A percentile compares a stretch with the other conserved stretches of the same genome.
These are phyloP conservation scores for Cunninghamia lanceolata DNA, from an alignment of 75 land plant species.

Conservation along the genomic window DNA sequence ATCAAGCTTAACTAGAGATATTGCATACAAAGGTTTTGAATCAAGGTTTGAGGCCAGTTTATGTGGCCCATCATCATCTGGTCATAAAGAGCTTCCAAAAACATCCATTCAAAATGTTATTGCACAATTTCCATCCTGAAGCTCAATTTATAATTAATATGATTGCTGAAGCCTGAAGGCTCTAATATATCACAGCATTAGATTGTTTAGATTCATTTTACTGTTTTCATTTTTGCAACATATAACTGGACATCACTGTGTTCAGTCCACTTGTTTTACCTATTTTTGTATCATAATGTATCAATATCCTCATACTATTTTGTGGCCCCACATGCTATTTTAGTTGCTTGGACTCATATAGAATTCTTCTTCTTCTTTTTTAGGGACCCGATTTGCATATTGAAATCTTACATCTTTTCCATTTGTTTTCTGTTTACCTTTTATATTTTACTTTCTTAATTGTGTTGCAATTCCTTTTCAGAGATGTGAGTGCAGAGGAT, in stretches of 20 bases:
- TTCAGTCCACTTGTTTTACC: neutral
- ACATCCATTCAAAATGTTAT: too few species aligned
- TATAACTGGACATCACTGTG: neutral
- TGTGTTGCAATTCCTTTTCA: neutral
- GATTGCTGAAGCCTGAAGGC: neutral
- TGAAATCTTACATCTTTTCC: neutral
- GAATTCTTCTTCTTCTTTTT: neutral
- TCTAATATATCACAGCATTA: neutral
- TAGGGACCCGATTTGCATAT: neutral
- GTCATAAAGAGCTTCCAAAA: neutral
- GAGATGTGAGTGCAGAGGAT: constrained; percentile 14
- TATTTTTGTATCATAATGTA: too few species aligned
- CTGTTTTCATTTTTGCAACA: neutral
- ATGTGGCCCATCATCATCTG: neutral
- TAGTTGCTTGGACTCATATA: neutral
- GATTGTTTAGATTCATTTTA: neutral
- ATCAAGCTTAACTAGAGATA: neutral
- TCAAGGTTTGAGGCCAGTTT: neutral
- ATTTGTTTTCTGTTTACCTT: neutral
- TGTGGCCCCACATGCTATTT: neutral
- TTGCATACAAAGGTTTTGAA: neutral
- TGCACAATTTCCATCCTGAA: neutral
- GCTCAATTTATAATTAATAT: neutral
- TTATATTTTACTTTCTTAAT: constrained; percentile 3
- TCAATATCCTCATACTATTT: neutral